Evolutionary conservation across 208 protist species (phyloP).

Genomic region (Acanthamoeba triangularis): DNA sequence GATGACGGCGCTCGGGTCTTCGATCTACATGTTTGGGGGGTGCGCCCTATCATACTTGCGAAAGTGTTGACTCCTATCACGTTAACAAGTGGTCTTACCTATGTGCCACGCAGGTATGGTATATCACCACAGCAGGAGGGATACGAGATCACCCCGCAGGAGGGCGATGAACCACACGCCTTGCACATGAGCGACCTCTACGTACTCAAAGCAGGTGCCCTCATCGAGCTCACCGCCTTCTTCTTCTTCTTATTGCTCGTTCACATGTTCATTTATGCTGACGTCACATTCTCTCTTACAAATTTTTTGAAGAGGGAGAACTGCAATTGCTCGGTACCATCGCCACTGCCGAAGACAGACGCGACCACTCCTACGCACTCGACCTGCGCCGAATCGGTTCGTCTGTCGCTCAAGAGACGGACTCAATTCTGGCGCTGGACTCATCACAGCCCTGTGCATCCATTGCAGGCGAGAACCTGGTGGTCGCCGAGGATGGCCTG

Average conservation of each 20-base stretch:
- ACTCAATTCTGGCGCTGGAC: background rate
- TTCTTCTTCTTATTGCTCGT: background rate
- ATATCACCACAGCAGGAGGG: constrained; percentile 47
- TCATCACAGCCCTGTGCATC: background rate
- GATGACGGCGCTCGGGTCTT: constrained; percentile 26
- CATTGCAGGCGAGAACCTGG: constrained; percentile 25
- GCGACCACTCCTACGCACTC: constrained; percentile 1
- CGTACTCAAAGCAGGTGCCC: constrained; percentile 28
- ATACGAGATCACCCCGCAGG: background rate
- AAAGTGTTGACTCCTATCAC: background rate
- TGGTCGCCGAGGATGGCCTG: constrained; percentile 54
- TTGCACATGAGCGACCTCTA: constrained; percentile 65
- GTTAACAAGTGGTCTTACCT: too few species aligned
- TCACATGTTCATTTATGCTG: too few species aligned
- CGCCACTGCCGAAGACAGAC: constrained; percentile 25
- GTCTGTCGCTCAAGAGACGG: background rate
- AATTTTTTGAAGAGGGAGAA: background rate
- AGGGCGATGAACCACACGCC: background rate
- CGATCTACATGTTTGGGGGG: constrained; percentile 64
- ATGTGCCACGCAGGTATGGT: background rate
- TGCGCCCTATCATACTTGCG: background rate
- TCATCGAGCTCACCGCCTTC: too few species aligned
- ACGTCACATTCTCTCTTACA: background rate
- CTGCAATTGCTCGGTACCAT: constrained; percentile 7
- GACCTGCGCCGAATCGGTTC: background rate